A percentile compares a stretch with the other conserved stretches of the same genome.
Evolutionary conservation across 1,284 basidiomycete genomes (phyloP).

Genomic region (Marasmius tenuissimus): DNA sequence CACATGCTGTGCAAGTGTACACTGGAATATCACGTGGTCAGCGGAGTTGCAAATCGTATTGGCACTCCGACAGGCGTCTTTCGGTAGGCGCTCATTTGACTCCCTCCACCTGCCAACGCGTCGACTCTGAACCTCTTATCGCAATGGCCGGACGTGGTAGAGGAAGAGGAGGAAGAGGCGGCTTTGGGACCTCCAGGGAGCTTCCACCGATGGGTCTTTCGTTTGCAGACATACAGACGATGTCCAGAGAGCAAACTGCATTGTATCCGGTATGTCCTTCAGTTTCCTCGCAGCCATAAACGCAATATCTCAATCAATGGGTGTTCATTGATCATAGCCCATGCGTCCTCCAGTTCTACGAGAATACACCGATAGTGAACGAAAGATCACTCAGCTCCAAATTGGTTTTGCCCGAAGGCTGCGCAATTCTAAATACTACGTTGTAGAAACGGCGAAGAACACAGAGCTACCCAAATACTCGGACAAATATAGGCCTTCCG

Average conservation of each 20-base stretch:
- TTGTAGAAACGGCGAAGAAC: conserved; percentile 63
- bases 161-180: conserved; percentile 56
- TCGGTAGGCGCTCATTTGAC: no score
- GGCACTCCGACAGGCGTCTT: no score
- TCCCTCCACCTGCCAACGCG: not conserved
- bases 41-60: no score
- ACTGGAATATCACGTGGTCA: conserved; percentile 8
- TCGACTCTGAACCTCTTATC: not conserved
- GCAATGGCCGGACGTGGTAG: conserved; percentile 41
- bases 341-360: conserved; percentile 65
- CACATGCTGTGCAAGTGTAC: not conserved
- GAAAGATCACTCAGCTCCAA: conserved; percentile 62
- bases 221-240: conserved; percentile 72
- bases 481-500: conserved; percentile 73
- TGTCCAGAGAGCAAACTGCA: conserved; percentile 72
- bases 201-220: conserved; percentile 76
- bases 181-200: conserved; percentile 49
- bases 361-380: conserved; percentile 63
- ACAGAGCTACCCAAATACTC: conserved; percentile 76
- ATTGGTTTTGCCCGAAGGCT: conserved; percentile 64
- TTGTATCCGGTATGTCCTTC: conserved; percentile 69
- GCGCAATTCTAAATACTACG: conserved; percentile 67
- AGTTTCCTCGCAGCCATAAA: not conserved
- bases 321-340: conserved; percentile 36
- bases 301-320: not conserved